phyloP scores from a whole-genome alignment of 441 rosid genomes.

The Bocquillonia castaneifolia region DNA sequence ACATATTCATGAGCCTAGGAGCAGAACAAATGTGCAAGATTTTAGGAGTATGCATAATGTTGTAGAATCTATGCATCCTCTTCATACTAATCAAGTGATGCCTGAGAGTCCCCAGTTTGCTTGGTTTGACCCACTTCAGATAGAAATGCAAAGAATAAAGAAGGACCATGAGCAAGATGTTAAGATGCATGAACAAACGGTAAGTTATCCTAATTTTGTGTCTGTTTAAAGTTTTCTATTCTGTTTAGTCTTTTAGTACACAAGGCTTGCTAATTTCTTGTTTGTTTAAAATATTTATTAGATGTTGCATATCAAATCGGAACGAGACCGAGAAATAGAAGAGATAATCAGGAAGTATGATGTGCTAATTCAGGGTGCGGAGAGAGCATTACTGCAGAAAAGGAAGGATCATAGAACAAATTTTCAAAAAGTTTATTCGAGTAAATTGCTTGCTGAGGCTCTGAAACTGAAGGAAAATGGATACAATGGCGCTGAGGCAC shows the following conservation, averaged over 20 bases:
- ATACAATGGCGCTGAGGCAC: not conserved
- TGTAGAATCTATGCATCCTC: not conserved
- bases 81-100: not conserved
- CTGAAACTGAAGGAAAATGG: not conserved
- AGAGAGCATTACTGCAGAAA: constrained; percentile 11
- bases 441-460: constrained; percentile 21
- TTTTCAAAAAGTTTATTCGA: constrained; percentile 3
- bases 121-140: constrained; percentile 19
- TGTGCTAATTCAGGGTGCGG: constrained; percentile 22
- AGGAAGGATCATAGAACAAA: constrained; percentile 12
- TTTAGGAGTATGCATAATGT: not conserved
- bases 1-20: not conserved
- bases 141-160: constrained; percentile 21
- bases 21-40: constrained; percentile 11
- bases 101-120: constrained; percentile 14
- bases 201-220: not conserved
- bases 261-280: not conserved
- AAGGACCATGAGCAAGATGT: constrained; percentile 13
- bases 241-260: not conserved
- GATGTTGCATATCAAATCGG: constrained; percentile 22
- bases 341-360: constrained; percentile 23
- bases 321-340: constrained; percentile 20
- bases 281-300: constrained; percentile 10
- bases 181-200: constrained; percentile 23
- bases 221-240: constrained; percentile 7